Conservation (phyloP, 371 early-diverging fungal genomes). For the Mucor circinelloides region DNA sequence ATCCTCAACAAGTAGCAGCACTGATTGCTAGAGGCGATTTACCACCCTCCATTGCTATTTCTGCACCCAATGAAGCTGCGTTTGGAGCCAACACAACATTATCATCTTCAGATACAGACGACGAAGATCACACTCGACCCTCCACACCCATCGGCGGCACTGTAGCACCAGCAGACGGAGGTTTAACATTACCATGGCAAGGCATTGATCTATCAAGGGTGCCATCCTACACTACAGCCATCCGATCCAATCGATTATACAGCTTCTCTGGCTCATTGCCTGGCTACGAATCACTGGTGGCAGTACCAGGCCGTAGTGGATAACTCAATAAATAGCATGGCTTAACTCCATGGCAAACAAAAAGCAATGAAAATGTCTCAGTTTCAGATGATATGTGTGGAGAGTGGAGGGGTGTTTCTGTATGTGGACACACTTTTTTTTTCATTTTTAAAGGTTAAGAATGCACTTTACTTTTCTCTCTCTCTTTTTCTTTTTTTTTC, state of each 20-base stretch:
- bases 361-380: neutral
- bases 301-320: conserved; percentile 23
- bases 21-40: conserved; percentile 37
- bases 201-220: conserved; percentile 43
- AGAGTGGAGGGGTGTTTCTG: neutral
- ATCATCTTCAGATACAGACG: conserved; percentile 63
- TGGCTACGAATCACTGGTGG: conserved; percentile 38
- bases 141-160: conserved; percentile 60
- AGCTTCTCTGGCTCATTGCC: conserved; percentile 48
- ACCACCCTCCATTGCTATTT: conserved; percentile 50
- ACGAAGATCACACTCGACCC: conserved; percentile 69
- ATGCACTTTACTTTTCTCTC: conserved; percentile 7
- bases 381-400: neutral
- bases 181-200: conserved; percentile 53
- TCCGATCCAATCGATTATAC: conserved; percentile 43
- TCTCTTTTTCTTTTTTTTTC: neutral
- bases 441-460: no score
- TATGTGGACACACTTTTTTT: no score
- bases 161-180: conserved; percentile 22
- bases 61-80: conserved; percentile 84
- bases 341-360: neutral
- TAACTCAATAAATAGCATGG: neutral
- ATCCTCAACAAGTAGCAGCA: conserved; percentile 31
- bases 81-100: conserved; percentile 77
- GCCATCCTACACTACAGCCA: conserved; percentile 46